Evolutionary conservation across 805 yeast species (phyloP), one percentile per base, ranked within the genome.

Genomic region (Nakazawaea siamensis): DNA sequence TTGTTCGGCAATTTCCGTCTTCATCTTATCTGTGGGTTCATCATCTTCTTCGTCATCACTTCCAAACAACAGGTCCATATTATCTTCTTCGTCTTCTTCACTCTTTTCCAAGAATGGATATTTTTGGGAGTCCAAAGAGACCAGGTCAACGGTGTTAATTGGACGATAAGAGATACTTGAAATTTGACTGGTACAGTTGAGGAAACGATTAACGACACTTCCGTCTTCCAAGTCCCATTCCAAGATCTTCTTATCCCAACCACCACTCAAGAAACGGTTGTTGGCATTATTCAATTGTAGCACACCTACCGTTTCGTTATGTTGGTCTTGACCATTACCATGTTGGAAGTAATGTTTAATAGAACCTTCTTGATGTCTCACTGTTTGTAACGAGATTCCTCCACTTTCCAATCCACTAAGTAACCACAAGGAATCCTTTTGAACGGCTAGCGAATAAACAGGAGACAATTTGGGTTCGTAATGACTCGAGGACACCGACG

Each of bases 381-480:
- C 73, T 1, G 94, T 76, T 54, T 87, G 95, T 39, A 92, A 52
- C 1, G 86, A 68, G 21, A 92, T 84, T 1, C 96, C 97, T 18
- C 98, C 98, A 21, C 76, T 69, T 27, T 71, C 64, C 16, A 87
- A 66, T 0, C 98, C 98, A 24, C 90, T 70, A 13, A 88, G 53
- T 29, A 92, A 62, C 92, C 96, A 92, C 27, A 76, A 62, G 4
- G 92, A 84, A 46, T 83, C 84, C 16, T 75, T 66, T 46, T 92
- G 94, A 1, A 74, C 94, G 11, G 83, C 95, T 44, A 92, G 52
- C 0, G 97, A 73, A 52, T 85, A 83, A 0, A 88, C 97, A 0
- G 97, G 96, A 14, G 90, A 83, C 8, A 78, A 58, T 33, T 66
- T 60, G 4, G 88, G 87, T 39, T 71, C 77, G 49, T 66, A 70